Conservation (phyloP, 129 eudicot genomes). For the Centella asiatica region DNA sequence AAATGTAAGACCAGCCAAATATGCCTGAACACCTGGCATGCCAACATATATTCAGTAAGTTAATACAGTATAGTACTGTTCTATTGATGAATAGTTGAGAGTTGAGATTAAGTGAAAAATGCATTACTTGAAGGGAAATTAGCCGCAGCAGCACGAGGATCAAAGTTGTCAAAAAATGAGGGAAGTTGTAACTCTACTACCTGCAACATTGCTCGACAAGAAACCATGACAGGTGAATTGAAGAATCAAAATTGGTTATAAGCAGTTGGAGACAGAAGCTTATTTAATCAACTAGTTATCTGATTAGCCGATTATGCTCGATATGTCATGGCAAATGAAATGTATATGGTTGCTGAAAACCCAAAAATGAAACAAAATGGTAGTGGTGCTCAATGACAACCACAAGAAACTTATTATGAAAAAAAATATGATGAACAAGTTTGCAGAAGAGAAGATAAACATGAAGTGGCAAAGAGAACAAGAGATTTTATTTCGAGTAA, state of each 20-base stretch:
- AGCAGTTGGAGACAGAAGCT: not conserved
- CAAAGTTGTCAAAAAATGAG: slow-evolving; percentile 86
- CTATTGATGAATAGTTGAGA: not conserved
- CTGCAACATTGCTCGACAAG: slow-evolving; percentile 35
- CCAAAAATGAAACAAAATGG: not conserved
- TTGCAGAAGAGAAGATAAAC: not conserved
- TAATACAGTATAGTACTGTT: slow-evolving; percentile 4
- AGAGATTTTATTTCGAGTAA: no score
- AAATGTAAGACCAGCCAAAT: slow-evolving; percentile 97
- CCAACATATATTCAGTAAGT: not conserved
- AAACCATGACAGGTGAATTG: not conserved
- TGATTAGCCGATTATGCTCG: not conserved
- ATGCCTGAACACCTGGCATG: slow-evolving; percentile 82
- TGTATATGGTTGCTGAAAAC: not conserved
- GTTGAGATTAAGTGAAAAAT: not conserved
- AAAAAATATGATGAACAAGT: not conserved
- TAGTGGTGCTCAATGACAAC: no score
- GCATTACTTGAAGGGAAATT: slow-evolving; percentile 83
- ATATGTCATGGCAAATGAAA: not conserved
- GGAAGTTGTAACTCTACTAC: slow-evolving; percentile 89
- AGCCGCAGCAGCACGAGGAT: slow-evolving; percentile 99
- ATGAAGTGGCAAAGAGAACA: not conserved
- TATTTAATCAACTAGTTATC: not conserved
- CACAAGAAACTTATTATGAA: no score
- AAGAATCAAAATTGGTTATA: not conserved